Conservation (phyloP, 306 rosid genomes). For the Cajanus cajan region DNA sequence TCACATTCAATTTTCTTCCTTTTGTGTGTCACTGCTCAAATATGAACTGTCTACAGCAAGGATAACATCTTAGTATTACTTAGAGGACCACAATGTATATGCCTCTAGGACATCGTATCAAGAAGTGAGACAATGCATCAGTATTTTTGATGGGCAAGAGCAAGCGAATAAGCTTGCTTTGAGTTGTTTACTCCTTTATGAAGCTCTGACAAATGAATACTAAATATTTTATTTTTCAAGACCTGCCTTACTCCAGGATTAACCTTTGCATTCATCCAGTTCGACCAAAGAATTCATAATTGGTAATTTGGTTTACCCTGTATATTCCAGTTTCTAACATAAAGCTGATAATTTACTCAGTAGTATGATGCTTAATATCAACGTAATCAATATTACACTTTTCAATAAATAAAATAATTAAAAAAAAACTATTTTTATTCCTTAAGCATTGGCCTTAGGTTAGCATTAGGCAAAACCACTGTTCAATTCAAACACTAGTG, state of each 20-base stretch:
- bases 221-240: not conserved
- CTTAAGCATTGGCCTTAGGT: not conserved
- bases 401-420: not conserved
- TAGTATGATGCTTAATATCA: not conserved
- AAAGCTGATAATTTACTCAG: not conserved
- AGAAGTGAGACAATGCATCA: not conserved
- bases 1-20: not conserved
- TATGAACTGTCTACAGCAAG: not conserved
- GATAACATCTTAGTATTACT: not conserved
- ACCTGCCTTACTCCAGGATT: not conserved
- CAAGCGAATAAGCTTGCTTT: not conserved
- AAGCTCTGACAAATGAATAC: not conserved
- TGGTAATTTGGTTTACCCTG: not conserved
- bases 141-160: not conserved
- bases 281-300: not conserved
- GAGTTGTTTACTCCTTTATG: not conserved
- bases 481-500: not conserved
- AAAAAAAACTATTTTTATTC: not conserved
- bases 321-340: not conserved
- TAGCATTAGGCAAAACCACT: not conserved
- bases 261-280: slow-evolving; percentile 1
- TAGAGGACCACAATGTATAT: not conserved
- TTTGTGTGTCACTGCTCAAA: not conserved
- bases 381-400: not conserved
- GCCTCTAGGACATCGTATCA: not conserved